Evolutionary conservation across 345 rosid species (phyloP), one percentile per base, ranked within the genome.

Genomic region (Microcos paniculata): DNA sequence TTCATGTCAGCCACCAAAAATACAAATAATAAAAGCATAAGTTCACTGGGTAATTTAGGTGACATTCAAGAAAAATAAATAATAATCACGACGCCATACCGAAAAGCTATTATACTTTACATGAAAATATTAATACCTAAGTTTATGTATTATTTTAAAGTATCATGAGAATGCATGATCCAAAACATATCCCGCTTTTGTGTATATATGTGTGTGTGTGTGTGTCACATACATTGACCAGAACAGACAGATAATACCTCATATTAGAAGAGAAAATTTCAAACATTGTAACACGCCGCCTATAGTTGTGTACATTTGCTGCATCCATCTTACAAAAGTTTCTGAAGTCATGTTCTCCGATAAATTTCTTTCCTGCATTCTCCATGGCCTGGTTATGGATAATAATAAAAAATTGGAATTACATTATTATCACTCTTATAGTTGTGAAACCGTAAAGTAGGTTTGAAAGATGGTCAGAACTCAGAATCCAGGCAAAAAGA

Each of bases 321-420:
- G 92, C 99, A 80, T 95, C 99, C 98, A 93, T 93, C 91, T 95
- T 93, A 77, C 99, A 93, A 58, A 95, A 95, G 84, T 91, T 95
- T 68, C 93, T 85, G 88, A 93, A 95, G 80, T 95, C 96, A 74
- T 95, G 98, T 62, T 91, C 96, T 67, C 98, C 98, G 9, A 95
- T 53, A 68, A 95, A 87, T 82, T 90, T 95, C 82, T 88, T 86
- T 24, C 94, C 91, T 4, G 94, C 98, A 76, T 70, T 83, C 85
- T 88, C 93, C 98, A 95, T 95, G 77, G 84, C 89, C 97, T 93
- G 76, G 62, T 49, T 61, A 76, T 5, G 2, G 74, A 78, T 23
- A 8, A 80, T 35, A 62, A 7, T n/a, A 46, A 74, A 45, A 76
- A 31, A 28, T 1, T 2, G 43, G 76, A 58, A 77, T 58, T 71